These are phyloP conservation scores for Trichoderma sp. DNA, from an alignment of 2,329 filamentous ascomycete species.

Conservation along the genomic window DNA sequence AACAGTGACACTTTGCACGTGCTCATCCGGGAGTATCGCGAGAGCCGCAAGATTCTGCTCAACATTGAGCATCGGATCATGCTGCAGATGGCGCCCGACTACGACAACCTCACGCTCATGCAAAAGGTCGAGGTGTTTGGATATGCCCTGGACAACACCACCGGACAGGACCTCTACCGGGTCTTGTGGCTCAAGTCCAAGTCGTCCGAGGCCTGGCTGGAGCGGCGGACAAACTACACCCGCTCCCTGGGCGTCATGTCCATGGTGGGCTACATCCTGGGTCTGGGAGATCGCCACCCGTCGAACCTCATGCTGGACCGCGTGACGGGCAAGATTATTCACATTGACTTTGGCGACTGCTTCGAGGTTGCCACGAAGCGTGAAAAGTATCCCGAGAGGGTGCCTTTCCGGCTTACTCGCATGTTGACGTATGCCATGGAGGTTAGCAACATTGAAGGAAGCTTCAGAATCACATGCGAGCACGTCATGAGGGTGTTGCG, in stretches of 20 bases:
- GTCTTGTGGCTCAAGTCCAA: constrained; percentile 99
- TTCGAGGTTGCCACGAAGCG: constrained; percentile 99
- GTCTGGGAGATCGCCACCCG: constrained; percentile 92
- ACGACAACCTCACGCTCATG: constrained; percentile 98
- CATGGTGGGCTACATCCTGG: constrained; percentile 99
- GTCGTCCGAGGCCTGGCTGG: constrained; percentile 96
- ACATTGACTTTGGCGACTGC: constrained; percentile 99
- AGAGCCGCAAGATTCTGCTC: constrained; percentile 93
- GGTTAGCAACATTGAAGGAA: constrained; percentile 98
- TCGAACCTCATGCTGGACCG: constrained; percentile 98
- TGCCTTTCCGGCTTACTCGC: constrained; percentile 94
- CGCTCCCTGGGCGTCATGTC: constrained; percentile 97
- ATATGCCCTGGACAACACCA: constrained; percentile 98
- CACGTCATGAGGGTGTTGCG: constrained; percentile 96
- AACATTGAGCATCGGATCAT: constrained; percentile 99
- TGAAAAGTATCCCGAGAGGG: constrained; percentile 96
- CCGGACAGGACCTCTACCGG: constrained; percentile 95
- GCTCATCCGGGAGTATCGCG: constrained; percentile 94
- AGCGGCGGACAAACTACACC: constrained; percentile 97
- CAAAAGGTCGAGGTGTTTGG: constrained; percentile 99
- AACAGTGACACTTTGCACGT: constrained; percentile 98
- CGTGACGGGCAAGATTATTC: constrained; percentile 93
- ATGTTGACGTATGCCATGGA: constrained; percentile 99
- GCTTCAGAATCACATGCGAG: constrained; percentile 96
- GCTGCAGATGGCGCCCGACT: constrained; percentile 99